Conservation (phyloP, 2,329 filamentous ascomycete genomes). For the Aspergillus viridinutans region DNA sequence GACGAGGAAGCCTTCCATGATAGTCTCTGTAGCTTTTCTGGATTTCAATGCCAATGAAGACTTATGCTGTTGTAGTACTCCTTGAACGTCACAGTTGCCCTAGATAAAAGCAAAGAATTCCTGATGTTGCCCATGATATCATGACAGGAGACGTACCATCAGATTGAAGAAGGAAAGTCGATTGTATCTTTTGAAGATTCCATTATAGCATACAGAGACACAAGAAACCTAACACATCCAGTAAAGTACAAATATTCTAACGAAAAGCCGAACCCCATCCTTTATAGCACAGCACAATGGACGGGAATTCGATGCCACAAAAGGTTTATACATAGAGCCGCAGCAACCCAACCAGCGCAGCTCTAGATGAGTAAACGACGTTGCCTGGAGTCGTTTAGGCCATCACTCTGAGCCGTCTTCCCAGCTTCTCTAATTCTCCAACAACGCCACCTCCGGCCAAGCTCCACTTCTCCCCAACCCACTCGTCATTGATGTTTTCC, state of each 20-base stretch:
- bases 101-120: not conserved
- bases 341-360: not conserved
- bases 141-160: not conserved
- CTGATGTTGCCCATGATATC: not conserved
- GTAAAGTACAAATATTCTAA: constrained; percentile 30
- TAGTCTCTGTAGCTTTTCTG: not conserved
- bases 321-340: constrained; percentile 1
- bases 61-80: not conserved
- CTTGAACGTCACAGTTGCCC: too few species aligned
- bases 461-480: constrained; percentile 78
- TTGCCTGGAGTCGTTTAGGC: constrained; percentile 9
- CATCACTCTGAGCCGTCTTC: constrained; percentile 41
- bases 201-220: constrained; percentile 33
- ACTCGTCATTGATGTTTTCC: constrained; percentile 62
- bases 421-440: constrained; percentile 76
- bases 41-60: not conserved
- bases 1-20: too few species aligned
- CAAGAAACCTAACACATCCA: constrained; percentile 20
- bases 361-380: not conserved
- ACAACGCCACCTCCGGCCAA: constrained; percentile 75
- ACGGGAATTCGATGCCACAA: not conserved
- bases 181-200: constrained; percentile 12
- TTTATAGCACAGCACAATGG: constrained; percentile 19
- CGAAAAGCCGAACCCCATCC: constrained; percentile 18
- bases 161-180: not conserved